Conservation (phyloP, 495 filamentous ascomycete genomes). For the Daldinia bambusicola region DNA sequence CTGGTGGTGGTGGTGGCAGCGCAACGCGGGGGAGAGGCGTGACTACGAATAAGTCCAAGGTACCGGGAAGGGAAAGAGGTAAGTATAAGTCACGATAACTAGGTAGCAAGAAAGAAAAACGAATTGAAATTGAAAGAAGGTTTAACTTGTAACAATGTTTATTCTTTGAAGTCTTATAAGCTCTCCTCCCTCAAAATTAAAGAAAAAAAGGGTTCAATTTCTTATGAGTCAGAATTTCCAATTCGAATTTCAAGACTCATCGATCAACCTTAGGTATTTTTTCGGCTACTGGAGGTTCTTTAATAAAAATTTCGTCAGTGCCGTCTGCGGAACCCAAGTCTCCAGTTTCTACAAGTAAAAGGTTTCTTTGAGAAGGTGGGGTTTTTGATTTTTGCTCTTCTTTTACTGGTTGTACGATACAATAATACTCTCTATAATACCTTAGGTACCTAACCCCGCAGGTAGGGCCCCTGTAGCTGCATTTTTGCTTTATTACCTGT, state of each 20-base stretch:
- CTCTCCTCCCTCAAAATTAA: neutral
- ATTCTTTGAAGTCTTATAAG: slow-evolving; percentile 1
- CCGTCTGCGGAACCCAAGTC: slow-evolving; percentile 20
- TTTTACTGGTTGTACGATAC: too few species aligned
- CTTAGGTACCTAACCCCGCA: too few species aligned
- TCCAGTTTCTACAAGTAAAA: neutral
- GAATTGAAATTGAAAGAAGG: neutral
- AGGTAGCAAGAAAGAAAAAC: neutral
- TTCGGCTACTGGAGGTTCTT: slow-evolving; percentile 25
- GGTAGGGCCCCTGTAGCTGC: slow-evolving; percentile 24
- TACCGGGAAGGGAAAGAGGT: neutral
- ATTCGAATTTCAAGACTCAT: slow-evolving; percentile 1
- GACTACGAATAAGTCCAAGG: neutral
- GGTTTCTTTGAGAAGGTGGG: slow-evolving; percentile 30
- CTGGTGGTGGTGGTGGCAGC: neutral
- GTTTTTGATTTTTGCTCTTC: too few species aligned
- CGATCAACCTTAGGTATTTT: neutral
- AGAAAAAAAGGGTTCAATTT: neutral
- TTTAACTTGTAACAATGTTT: neutral
- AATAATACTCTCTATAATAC: too few species aligned
- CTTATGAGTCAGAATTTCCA: slow-evolving; percentile 46
- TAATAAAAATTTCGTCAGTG: slow-evolving; percentile 36
- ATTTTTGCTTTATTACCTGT: slow-evolving; percentile 3
- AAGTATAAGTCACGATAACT: neutral
- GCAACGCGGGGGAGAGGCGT: slow-evolving; percentile 9